Evolutionary conservation across 305 asterid species (phyloP).

Genomic region (Fraxinus floribunda): DNA sequence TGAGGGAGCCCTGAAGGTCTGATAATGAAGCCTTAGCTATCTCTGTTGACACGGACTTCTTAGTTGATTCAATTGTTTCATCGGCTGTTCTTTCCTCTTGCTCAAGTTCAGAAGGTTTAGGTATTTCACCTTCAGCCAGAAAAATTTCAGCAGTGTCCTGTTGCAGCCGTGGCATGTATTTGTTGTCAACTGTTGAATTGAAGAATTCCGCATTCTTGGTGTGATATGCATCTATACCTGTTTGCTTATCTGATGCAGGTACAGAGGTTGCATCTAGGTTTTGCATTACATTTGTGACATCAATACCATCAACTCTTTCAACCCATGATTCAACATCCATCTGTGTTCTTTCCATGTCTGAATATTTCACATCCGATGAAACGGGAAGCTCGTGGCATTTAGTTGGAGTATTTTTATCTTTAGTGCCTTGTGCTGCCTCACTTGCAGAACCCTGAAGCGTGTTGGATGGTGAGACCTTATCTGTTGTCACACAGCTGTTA

Average conservation of each 20-base stretch:
- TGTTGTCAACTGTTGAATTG: slow-evolving; percentile 28
- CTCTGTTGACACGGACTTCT: slow-evolving; percentile 33
- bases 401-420: slow-evolving; percentile 20
- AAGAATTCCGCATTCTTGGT: slow-evolving; percentile 7
- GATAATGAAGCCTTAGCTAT: slow-evolving; percentile 25
- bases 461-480: slow-evolving; percentile 21
- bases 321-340: slow-evolving; percentile 19
- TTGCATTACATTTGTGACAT: not conserved
- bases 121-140: slow-evolving; percentile 26
- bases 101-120: slow-evolving; percentile 22
- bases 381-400: slow-evolving; percentile 24
- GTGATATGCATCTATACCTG: slow-evolving; percentile 29
- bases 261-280: slow-evolving; percentile 15
- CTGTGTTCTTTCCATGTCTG: slow-evolving; percentile 25
- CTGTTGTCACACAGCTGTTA: not conserved
- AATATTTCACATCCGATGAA: slow-evolving; percentile 13
- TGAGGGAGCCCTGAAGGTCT: slow-evolving; percentile 33
- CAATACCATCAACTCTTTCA: slow-evolving; percentile 10
- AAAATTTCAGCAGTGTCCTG: slow-evolving; percentile 21
- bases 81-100: slow-evolving; percentile 29
- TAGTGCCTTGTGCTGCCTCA: slow-evolving; percentile 25
- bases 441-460: slow-evolving; percentile 20
- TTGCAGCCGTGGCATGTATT: slow-evolving; percentile 17
- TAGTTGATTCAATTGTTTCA: slow-evolving; percentile 17
- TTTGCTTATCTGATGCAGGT: slow-evolving; percentile 30